Evolutionary conservation across 768 basidiomycete genomes (phyloP).

Genomic region (Mycena sanguinolenta): DNA sequence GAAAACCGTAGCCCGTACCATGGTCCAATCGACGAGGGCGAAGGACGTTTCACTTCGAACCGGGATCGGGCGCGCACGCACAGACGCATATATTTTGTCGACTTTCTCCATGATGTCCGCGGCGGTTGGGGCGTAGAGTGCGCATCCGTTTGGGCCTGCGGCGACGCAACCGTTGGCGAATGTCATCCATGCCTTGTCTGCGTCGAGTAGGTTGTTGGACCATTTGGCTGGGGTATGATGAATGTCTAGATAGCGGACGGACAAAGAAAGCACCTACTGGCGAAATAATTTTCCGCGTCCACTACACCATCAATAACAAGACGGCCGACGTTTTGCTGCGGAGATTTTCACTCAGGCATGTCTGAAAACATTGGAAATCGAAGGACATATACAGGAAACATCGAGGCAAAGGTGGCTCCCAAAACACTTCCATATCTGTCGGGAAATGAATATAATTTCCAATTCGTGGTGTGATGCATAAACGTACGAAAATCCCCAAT

Average conservation of each 20-base stretch:
- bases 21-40: slow-evolving; percentile 53
- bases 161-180: slow-evolving; percentile 54
- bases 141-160: slow-evolving; percentile 52
- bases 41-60: slow-evolving; percentile 47
- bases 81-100: slow-evolving; percentile 47
- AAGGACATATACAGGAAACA: slow-evolving; percentile 34
- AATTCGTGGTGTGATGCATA: too few species aligned
- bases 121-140: slow-evolving; percentile 55
- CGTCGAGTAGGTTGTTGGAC: slow-evolving; percentile 39
- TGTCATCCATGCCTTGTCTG: slow-evolving; percentile 49
- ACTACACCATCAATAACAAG: slow-evolving; percentile 35
- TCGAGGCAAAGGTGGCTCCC: slow-evolving; percentile 36
- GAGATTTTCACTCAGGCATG: neutral
- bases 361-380: too few species aligned
- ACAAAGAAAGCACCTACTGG: slow-evolving; percentile 7
- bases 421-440: slow-evolving; percentile 14
- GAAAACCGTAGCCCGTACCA: slow-evolving; percentile 49
- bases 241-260: neutral
- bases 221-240: slow-evolving; percentile 19
- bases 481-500: slow-evolving; percentile 38
- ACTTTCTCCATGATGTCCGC: slow-evolving; percentile 51
- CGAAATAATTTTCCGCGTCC: slow-evolving; percentile 31
- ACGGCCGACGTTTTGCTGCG: slow-evolving; percentile 31
- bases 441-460: too few species aligned
- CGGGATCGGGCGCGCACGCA: slow-evolving; percentile 50